Evolutionary conservation across 148 eudicot genomes (phyloP), one percentile per base, ranked within the genome.

Genomic region (Tetragonia tetragonoides): DNA sequence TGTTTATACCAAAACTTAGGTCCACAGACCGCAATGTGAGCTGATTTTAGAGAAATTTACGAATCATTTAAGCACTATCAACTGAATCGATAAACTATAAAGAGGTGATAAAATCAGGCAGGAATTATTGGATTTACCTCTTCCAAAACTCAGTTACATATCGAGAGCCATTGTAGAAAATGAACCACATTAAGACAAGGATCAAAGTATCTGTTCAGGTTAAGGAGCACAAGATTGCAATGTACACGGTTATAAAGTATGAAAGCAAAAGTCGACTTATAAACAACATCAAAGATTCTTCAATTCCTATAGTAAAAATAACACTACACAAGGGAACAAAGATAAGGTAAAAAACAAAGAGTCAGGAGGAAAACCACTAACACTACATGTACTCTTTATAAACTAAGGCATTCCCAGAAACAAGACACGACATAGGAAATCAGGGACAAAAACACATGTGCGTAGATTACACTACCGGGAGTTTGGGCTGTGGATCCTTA

Each of bases 81-180:
- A 44, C 47, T 44, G 47, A 44, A 44, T 44, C 47, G 6, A 44
- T 44, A 44, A 44, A 65, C 14, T 65, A 65, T 28, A 39, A 28
- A 2, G 3, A 12, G 18, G 39, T 23, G 21, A 21, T n/a, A 5
- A 10, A 24, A 28, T 28, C 34, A 75, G 39, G 78, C 21, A 70
- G 46, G 23, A 51, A n/a, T 40, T 63, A 70, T 64, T 28, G 7
- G 40, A 34, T 37, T 56, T 84, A 84, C 87, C 87, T 84, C 28
- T 81, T 81, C 64, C 66, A 75, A 44, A 84, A 71, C n/a, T 81
- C 87, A 24, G 82, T 75, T 5, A 77, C 23, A 49, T 75, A 69
- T 54, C 74, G 79, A 1, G 80, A 84, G 11, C 84, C 77, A 70
- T 72, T 81, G 80, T 84, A 75, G 68, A 84, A 81, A 24, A 84